Conservation (phyloP, 1,139 yeast genomes). For the Pichia sp. region DNA sequence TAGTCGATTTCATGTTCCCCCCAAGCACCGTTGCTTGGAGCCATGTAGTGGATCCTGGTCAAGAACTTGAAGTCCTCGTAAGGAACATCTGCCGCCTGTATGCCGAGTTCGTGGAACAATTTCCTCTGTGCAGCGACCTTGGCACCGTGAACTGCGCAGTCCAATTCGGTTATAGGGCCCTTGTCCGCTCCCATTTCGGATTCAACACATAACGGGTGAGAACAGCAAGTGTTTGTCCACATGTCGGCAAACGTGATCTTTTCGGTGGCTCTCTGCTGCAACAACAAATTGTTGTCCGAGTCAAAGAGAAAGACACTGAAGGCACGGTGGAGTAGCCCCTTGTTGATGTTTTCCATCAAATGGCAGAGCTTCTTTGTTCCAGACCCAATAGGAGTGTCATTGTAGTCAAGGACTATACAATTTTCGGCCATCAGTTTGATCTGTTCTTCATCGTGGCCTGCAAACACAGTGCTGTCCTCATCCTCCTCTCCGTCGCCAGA, state of each 20-base stretch:
- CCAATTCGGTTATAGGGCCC: slow-evolving; percentile 36
- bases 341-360: slow-evolving; percentile 77
- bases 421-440: slow-evolving; percentile 93
- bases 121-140: slow-evolving; percentile 89
- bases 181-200: slow-evolving; percentile 63
- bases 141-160: slow-evolving; percentile 68
- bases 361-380: slow-evolving; percentile 94
- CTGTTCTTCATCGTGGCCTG: slow-evolving; percentile 92
- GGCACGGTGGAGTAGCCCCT: slow-evolving; percentile 89
- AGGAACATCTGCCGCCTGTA: slow-evolving; percentile 54
- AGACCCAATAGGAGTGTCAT: slow-evolving; percentile 85
- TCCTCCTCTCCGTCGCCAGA: slow-evolving; percentile 27
- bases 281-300: slow-evolving; percentile 64
- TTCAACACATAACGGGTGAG: slow-evolving; percentile 87
- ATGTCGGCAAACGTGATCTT: slow-evolving; percentile 92
- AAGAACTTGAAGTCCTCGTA: slow-evolving; percentile 68
- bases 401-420: slow-evolving; percentile 85
- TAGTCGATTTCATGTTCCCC: slow-evolving; percentile 98
- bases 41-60: slow-evolving; percentile 91
- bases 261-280: slow-evolving; percentile 87
- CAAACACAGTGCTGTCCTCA: slow-evolving; percentile 39
- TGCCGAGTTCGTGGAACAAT: slow-evolving; percentile 89
- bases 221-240: slow-evolving; percentile 99
- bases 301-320: slow-evolving; percentile 90
- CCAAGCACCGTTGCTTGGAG: slow-evolving; percentile 83